Conservation (phyloP, 441 rosid species). For the Aleurites moluccanus region DNA sequence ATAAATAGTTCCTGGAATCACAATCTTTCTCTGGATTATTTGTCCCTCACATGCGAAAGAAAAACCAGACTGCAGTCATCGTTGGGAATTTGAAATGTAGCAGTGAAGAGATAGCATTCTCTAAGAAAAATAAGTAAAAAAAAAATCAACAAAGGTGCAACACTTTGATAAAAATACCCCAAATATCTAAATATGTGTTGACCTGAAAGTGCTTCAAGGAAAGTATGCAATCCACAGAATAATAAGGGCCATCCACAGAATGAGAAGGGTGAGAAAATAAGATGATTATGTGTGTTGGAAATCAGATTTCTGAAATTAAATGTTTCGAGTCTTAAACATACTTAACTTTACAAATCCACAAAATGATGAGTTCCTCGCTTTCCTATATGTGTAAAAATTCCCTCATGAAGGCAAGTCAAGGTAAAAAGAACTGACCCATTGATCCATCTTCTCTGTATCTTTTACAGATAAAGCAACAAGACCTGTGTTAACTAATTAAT, state of each 20-base stretch:
- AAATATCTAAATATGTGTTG: neutral
- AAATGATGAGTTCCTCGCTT: no score
- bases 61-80: conserved; percentile 13
- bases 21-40: neutral
- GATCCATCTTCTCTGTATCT: conserved; percentile 4
- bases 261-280: neutral
- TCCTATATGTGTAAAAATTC: no score
- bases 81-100: neutral
- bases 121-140: neutral
- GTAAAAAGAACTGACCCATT: neutral
- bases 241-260: neutral
- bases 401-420: neutral
- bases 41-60: no score
- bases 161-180: neutral
- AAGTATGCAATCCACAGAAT: no score
- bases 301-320: no score
- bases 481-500: neutral
- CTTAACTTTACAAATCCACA: no score
- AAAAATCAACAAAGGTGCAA: neutral
- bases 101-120: neutral
- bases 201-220: no score
- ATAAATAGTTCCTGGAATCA: neutral
- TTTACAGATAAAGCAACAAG: neutral
- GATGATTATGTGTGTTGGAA: neutral
- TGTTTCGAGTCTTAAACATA: no score